Base-by-base conservation (phyloP, 2,329 filamentous ascomycete genomes). In the Stemphylium beticola region DNA sequence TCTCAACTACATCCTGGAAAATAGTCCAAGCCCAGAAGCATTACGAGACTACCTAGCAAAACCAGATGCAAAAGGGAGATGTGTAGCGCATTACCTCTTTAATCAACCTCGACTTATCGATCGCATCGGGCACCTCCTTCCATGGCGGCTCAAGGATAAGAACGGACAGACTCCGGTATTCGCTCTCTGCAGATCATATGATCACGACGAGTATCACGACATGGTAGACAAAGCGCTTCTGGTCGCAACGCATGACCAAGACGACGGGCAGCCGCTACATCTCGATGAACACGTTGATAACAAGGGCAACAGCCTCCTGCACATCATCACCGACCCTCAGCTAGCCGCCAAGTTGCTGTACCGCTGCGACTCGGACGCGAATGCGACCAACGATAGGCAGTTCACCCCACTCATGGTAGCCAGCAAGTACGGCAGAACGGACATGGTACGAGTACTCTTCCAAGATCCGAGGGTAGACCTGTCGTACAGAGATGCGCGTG, bases 81-180 rank as follows among this genome's bases (percentile, higher is more conserved):
- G 92, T 58, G 85, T 91, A 47, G 95, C 89, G n/a, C 95, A 99
- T 75, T 99, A 99, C 74, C 82, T 99, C 14, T 99, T 99, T 78
- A 90, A 96, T 69, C 88, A 91, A 8, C 95, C 95, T 2, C 82
- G 85, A 48, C 80, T 99, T 17, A 95, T 99, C 62, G 79, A 81
- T 39, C 83, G 84, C 49, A 88, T 98, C 56, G 93, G 92, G 2
- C 82, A 84, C 55, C 77, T 93, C 61, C 80, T 99, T 48, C 90
- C 92, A 8, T 99, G 95, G 95, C 85, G 87, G 53, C 86, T 96
- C 74, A 92, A 89, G 63, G 95, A 99, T 75, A 96, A 92, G 73
- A 97, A 98, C 70, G 95, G 95, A 0, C 95, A 98, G 76, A 99
- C 96, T n/a, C 96, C 95, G 1, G 79, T 99, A 8, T 98, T 99